A percentile compares a stretch with the other conserved stretches of the same genome.
phyloP scores from a whole-genome alignment of 179 eudicot species.

The Silene noctiflora region DNA sequence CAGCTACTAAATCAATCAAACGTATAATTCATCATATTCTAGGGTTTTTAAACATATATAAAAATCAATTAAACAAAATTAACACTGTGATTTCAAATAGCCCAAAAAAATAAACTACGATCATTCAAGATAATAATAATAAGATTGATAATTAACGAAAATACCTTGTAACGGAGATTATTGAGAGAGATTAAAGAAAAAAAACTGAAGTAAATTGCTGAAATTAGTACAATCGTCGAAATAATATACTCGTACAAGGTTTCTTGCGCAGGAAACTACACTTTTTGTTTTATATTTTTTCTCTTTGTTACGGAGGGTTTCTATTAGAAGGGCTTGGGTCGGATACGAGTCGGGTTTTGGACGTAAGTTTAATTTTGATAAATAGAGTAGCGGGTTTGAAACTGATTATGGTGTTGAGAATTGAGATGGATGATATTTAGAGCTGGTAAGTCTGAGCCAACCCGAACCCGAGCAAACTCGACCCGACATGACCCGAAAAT shows the following conservation, averaged over 20 bases:
- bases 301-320: too few species aligned
- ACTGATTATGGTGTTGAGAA: too few species aligned
- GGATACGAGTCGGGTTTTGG: too few species aligned
- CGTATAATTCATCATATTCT: neutral
- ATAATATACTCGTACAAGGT: conserved; percentile 16
- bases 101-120: neutral
- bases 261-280: conserved; percentile 30
- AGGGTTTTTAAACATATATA: neutral
- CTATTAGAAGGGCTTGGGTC: too few species aligned
- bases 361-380: too few species aligned
- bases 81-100: too few species aligned
- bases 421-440: too few species aligned
- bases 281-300: neutral
- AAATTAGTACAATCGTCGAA: too few species aligned
- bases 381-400: too few species aligned
- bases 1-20: neutral
- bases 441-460: too few species aligned
- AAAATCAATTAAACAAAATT: neutral
- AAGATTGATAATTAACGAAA: neutral
- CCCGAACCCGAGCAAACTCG: too few species aligned
- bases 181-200: neutral
- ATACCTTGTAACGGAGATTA: neutral
- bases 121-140: neutral
- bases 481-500: too few species aligned
- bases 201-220: neutral